Percentiles rank a stretch among this genome's conserved stretches.
Evolutionary conservation across 2,329 filamentous ascomycete genomes (phyloP).

Genomic region (Thyridium curvatum): DNA sequence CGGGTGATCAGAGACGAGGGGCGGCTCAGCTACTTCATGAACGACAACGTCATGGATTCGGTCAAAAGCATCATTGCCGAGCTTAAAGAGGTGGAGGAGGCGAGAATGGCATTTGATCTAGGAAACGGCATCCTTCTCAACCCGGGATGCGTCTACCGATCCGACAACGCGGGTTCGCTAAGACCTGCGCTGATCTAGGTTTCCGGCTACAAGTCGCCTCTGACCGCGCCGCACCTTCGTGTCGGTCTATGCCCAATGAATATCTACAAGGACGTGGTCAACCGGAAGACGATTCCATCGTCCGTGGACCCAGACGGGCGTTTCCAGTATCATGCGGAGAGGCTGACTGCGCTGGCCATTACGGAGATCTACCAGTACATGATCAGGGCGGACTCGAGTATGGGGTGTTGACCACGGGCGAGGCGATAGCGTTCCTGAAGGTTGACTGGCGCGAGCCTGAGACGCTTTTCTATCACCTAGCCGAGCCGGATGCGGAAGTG

Average conservation of each 20-base stretch:
- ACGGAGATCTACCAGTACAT: constrained; percentile 45
- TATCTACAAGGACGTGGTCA: constrained; percentile 24
- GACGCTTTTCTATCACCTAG: constrained; percentile 23
- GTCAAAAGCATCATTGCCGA: constrained; percentile 20
- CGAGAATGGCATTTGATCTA: constrained; percentile 15
- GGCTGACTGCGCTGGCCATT: constrained; percentile 32
- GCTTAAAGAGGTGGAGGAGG: constrained; percentile 13
- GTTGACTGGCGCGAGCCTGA: constrained; percentile 13
- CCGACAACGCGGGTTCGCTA: constrained; percentile 5
- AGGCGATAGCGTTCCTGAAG: constrained; percentile 36
- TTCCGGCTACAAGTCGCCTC: constrained; percentile 38
- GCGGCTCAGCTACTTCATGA: constrained; percentile 10
- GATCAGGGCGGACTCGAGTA: constrained; percentile 35
- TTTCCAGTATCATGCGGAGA: constrained; percentile 27
- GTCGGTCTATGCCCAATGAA: constrained; percentile 32
- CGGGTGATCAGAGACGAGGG: constrained; percentile 14
- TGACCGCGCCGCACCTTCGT: constrained; percentile 33
- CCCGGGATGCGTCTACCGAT: constrained; percentile 22
- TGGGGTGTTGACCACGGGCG: constrained; percentile 32
- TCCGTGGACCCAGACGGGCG: constrained; percentile 17
- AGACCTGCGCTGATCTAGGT: constrained; percentile 19
- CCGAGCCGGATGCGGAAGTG: constrained; percentile 18
- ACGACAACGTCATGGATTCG: constrained; percentile 20
- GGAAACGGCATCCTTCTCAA: constrained; percentile 22
- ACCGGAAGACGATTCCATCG: constrained; percentile 17